Conservation (phyloP, 495 filamentous ascomycete genomes). For the Penicillium goetzii region DNA sequence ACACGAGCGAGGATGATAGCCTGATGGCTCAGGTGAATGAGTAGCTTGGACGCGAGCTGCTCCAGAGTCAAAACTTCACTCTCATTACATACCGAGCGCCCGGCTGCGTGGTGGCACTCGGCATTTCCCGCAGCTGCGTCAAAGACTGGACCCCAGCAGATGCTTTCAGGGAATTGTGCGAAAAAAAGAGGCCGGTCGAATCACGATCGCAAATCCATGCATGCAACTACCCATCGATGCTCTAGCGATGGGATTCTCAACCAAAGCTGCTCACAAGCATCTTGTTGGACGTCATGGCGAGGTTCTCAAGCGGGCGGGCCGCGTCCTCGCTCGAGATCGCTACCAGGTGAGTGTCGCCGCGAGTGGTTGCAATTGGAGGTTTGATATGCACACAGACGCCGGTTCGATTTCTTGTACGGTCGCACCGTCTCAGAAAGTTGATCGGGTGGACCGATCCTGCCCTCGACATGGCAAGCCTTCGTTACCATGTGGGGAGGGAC, state of each 20-base stretch:
- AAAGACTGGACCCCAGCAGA: no score
- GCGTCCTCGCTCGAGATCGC: conserved; percentile 25
- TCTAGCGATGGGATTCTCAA: conserved; percentile 14
- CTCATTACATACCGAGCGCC: no score
- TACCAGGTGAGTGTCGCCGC: conserved; percentile 24
- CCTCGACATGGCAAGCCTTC: conserved; percentile 16
- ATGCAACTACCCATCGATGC: conserved; percentile 11
- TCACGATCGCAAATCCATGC: conserved; percentile 18
- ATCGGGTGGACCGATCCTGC: conserved; percentile 8
- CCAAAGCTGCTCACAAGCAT: background rate
- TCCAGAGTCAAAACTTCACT: no score
- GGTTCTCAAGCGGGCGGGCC: conserved; percentile 34
- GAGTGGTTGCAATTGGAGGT: conserved; percentile 25
- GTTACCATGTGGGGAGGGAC: conserved; percentile 25
- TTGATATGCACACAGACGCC: conserved; percentile 13
- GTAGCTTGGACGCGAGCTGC: no score
- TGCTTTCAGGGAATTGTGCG: no score
- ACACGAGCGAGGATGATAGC: no score
- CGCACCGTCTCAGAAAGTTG: background rate
- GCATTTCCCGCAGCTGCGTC: no score
- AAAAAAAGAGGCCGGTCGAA: conserved; percentile 15
- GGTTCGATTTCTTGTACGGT: background rate
- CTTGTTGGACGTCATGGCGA: conserved; percentile 32
- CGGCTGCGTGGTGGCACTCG: no score
- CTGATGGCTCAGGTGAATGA: no score